Evolutionary conservation across 371 early-diverging fungal species (phyloP).

Genomic region (Syncephalastrum monosporum): DNA sequence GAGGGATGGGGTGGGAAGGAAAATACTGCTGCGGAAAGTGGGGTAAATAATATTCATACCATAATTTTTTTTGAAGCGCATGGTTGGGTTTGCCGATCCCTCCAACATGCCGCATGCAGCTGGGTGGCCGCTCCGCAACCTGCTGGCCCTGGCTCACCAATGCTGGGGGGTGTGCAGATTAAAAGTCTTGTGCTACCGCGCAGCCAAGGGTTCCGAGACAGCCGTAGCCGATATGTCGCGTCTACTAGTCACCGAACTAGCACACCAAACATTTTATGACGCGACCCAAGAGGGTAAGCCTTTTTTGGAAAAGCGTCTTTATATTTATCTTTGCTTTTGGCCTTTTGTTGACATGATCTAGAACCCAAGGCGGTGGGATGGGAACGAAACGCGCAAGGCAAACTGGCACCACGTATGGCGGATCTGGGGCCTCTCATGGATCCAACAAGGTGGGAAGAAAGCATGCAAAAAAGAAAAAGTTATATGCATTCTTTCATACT

Average conservation of each 20-base stretch:
- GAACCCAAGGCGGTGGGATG: constrained; percentile 80
- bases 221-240: constrained; percentile 15
- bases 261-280: background rate
- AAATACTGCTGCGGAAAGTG: background rate
- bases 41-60: background rate
- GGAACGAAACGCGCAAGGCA: constrained; percentile 84
- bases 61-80: constrained; percentile 18
- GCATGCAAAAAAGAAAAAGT: constrained; percentile 1
- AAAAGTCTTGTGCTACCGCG: constrained; percentile 77
- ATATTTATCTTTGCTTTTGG: constrained; percentile 6
- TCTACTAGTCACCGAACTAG: constrained; percentile 22
- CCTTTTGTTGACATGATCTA: constrained; percentile 4
- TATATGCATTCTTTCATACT: constrained; percentile 3
- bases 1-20: background rate
- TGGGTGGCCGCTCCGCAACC: constrained; percentile 92
- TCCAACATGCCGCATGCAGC: constrained; percentile 62
- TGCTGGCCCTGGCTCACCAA: constrained; percentile 64
- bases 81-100: constrained; percentile 85
- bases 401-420: constrained; percentile 80
- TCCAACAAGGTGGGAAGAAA: constrained; percentile 51
- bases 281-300: background rate
- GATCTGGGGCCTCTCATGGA: constrained; percentile 88
- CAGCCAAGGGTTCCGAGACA: constrained; percentile 21
- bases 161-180: constrained; percentile 29
- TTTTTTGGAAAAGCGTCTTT: constrained; percentile 1